These are phyloP conservation scores for Lodderomyces orthopsilosis DNA, from an alignment of 1,139 yeast species.

Conservation along the genomic window DNA sequence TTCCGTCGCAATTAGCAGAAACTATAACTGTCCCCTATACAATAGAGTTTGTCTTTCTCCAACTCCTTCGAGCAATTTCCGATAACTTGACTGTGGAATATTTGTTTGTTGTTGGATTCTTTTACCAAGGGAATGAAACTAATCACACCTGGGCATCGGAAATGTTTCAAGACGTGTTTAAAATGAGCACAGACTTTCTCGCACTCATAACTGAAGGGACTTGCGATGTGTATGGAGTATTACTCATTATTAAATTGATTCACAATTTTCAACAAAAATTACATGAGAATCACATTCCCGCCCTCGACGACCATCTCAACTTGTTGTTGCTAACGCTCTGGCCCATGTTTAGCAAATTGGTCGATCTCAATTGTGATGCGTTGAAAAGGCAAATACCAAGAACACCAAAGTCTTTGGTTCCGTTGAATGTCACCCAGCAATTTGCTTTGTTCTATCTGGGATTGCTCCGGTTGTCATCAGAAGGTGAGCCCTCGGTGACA, in stretches of 20 bases:
- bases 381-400: conserved; percentile 38
- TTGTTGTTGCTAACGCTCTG: conserved; percentile 66
- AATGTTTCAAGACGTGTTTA: conserved; percentile 50
- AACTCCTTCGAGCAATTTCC: conserved; percentile 67
- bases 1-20: conserved; percentile 86
- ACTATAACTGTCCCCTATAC: conserved; percentile 63
- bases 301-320: conserved; percentile 71
- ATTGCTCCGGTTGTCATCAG: conserved; percentile 54
- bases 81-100: conserved; percentile 82
- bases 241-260: conserved; percentile 72
- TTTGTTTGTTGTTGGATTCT: conserved; percentile 69
- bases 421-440: conserved; percentile 65
- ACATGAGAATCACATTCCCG: conserved; percentile 67
- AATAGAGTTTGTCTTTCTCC: conserved; percentile 72
- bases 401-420: conserved; percentile 45
- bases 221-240: conserved; percentile 74
- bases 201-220: conserved; percentile 25
- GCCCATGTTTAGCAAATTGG: conserved; percentile 79
- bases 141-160: conserved; percentile 49
- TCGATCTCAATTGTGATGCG: conserved; percentile 75
- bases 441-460: conserved; percentile 77
- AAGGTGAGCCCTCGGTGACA: conserved; percentile 69
- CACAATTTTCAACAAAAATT: conserved; percentile 63
- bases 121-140: conserved; percentile 50
- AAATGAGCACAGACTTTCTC: conserved; percentile 41